Base-by-base conservation (phyloP, 805 yeast species). In the Candida nitratophila region DNA sequence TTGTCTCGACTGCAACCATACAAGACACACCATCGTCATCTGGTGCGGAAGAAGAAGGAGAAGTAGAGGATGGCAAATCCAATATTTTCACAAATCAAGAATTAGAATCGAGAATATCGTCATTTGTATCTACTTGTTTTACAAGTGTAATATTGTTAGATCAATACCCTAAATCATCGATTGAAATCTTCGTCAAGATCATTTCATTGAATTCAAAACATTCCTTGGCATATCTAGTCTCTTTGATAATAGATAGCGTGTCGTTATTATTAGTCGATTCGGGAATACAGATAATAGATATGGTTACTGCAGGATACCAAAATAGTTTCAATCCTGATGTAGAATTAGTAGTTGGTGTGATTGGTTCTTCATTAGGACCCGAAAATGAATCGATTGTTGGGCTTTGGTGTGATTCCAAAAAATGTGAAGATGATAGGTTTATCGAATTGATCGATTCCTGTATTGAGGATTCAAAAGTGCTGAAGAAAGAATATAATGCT, bases 121-220 rank as follows among this genome's bases (percentile, higher is more conserved):
- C 66, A 40, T 49, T 72, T 61, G 48, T 58, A 60, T 48, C 64
- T 55, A 46, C 66, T 56, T 54, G 65, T 61, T 47, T 65, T 33
- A 48, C 50, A 15, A 56, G 55, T 37, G 45, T 81, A 1, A 69
- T 85, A 2, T 52, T 82, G 17, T 66, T 87, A 30, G 76, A 76
- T 14, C 80, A 81, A 48, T 93, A 93, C 60, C 97, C 98, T 4
- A 91, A 91, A 62, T 86, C 96, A 2, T 80, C 90, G 17, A 86
- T 91, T 45, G 93, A 83, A 55, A 74, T 91, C 15, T 83, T 81
- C 49, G 68, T 93, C 6, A 77, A 83, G 34, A 67, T 91, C 8
- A 71, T 90, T 26, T 70, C 82, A n/a, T 57, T 68, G 3, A 69
- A 69, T 34, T 47, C 47, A 29, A 47, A 57, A 16, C 61, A 61